phyloP scores from a whole-genome alignment of 352 stramenopile genomes.

The Phytophthora idaei region DNA sequence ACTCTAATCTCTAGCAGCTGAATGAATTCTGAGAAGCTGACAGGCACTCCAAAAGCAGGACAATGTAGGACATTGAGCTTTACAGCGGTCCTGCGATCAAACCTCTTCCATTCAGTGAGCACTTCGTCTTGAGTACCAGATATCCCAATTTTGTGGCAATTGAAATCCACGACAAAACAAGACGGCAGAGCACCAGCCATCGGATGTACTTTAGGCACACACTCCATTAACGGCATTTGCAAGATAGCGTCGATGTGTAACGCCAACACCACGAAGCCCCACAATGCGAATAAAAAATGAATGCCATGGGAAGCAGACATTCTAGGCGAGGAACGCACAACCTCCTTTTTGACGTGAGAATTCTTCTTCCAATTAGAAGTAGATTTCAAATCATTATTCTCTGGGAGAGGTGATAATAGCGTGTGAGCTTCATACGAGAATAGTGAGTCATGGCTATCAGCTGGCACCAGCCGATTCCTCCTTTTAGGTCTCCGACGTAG shows the following conservation, averaged over 20 bases:
- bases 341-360: not conserved
- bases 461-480: not conserved
- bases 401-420: not conserved
- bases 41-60: constrained; percentile 34
- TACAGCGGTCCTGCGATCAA: constrained; percentile 30
- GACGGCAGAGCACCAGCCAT: constrained; percentile 35
- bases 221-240: constrained; percentile 9
- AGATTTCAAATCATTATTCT: too few species aligned
- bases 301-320: not conserved
- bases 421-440: not conserved
- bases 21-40: constrained; percentile 32
- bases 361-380: not conserved
- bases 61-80: constrained; percentile 41
- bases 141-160: constrained; percentile 29
- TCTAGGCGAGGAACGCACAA: too few species aligned
- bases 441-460: not conserved
- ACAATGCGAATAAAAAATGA: constrained; percentile 16
- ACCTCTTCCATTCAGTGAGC: constrained; percentile 8
- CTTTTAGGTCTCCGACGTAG: not conserved
- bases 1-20: constrained; percentile 35
- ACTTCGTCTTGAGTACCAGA: constrained; percentile 11
- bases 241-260: constrained; percentile 23
- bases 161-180: constrained; percentile 42
- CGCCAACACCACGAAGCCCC: constrained; percentile 24
- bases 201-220: constrained; percentile 27